Base-by-base conservation (phyloP, 306 rosid species). In the Fragaria ananassa region DNA sequence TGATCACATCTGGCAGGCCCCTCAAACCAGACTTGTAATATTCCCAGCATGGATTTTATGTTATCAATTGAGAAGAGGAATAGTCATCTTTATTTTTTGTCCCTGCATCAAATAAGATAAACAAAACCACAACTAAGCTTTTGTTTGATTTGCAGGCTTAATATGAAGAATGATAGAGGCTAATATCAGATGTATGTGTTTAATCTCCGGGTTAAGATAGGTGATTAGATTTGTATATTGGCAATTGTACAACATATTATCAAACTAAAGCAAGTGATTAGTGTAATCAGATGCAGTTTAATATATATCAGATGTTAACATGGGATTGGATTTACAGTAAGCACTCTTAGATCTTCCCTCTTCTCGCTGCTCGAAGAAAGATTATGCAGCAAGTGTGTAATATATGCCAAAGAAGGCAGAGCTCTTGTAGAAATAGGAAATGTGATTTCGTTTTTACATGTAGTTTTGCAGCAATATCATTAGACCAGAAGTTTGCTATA, bases 1-100 rank as follows among this genome's bases (percentile, higher is more conserved):
- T 58, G 68, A 27, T 58, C 29, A 42, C 76, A 54, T 25, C 68
- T 58, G 56, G 29, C 56, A n/a, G 76, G 21, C 12, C 76, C 64
- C 39, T 72, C 50, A n/a, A 18, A 19, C 17, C 71, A 66, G 31
- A 39, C 31, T 10, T 41, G 70, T 62, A 60, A 60, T 57, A 57
- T 25, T 60, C 11, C 66, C 66, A 11, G 66, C 4, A 25, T 60
- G 65, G 7, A 12, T 11, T 3, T 60, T 12, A 2, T 13, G 66
- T 61, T 61, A 19, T 61, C 66, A 61, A 37, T 39, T 61, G 39
- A 13, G 66, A 13, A 13, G 66, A 61, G 1, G 18, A 8, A 61
- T 61, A 18, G 2, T 25, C 39, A 27, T 61, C 66, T 12, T 57
- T 23, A 23, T 25, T 60, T 57, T 58, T 60, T 23, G 65, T 23